Conservation (phyloP, 2,329 filamentous ascomycete genomes). For the Mollisia scopiformis region DNA sequence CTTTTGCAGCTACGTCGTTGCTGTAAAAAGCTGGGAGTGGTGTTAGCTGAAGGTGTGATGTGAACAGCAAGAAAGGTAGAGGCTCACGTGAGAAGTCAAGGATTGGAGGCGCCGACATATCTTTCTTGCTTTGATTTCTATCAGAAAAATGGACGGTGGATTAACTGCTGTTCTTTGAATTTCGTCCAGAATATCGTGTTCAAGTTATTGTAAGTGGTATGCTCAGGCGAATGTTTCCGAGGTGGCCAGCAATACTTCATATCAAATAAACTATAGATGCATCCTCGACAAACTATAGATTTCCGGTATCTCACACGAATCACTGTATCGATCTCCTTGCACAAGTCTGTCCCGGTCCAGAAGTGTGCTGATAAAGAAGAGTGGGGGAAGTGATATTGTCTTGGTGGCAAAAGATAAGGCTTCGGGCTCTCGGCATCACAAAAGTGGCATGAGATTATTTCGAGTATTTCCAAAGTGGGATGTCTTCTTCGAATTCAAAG, state of each 20-base stretch:
- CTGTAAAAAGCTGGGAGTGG: slow-evolving; percentile 35
- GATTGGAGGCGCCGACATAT: slow-evolving; percentile 34
- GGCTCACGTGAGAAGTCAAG: slow-evolving; percentile 37
- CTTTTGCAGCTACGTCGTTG: slow-evolving; percentile 34
- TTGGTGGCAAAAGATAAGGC: not conserved
- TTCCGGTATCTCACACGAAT: not conserved
- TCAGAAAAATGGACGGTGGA: not conserved
- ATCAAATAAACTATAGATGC: too few species aligned
- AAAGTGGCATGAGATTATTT: not conserved
- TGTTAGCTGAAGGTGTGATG: too few species aligned
- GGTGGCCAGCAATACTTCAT: too few species aligned
- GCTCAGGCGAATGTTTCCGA: too few species aligned
- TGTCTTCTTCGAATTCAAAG: not conserved
- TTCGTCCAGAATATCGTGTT: not conserved
- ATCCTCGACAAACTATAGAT: not conserved
- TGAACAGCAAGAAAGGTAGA: too few species aligned
- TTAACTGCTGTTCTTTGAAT: not conserved
- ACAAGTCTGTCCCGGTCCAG: not conserved
- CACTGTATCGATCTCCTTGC: not conserved
- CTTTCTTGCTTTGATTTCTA: not conserved
- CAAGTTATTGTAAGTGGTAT: too few species aligned
- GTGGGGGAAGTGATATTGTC: not conserved
- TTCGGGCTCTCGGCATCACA: not conserved
- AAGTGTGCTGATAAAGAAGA: not conserved
- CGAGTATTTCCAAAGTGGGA: not conserved